Base-by-base conservation (phyloP, 768 basidiomycete species). In the Pluteus cervinus region DNA sequence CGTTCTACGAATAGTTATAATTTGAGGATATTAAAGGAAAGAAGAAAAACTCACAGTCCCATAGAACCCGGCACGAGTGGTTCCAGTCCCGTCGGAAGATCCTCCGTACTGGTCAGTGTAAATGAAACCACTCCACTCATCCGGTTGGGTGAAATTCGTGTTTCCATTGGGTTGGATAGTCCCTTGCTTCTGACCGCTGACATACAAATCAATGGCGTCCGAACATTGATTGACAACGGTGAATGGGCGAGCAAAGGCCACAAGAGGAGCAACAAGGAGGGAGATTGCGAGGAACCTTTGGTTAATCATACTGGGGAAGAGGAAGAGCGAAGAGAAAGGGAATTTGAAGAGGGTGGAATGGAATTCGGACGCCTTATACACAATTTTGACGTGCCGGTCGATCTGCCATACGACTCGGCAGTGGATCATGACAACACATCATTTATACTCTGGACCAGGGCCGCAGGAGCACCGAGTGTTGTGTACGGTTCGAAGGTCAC, bases 221-320 rank as follows among this genome's bases (percentile, higher is more conserved):
- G 54, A 53, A 29, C 54, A 58, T 34, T 52, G 54, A 39, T 58
- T 58, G 37, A 52, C 34, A 32, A 56, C 48, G 35, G 36, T 41
- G 29, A 50, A 51, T 29, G 44, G 49, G 7, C 39, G n/a, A 5
- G 29, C 3, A 10, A 40, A 23, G 18, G 29, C 5, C 16, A 22
- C 12, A 10, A 39, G 24, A 20, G 39, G 32, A 20, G 28, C 6
- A n/a, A 30, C 10, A 10, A 34, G 23, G 20, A 25, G 25, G 24
- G 25, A 16, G n/a, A 24, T 22, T 25, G 4, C 22, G 36, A 43
- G 24, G 9, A n/a, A n/a, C n/a, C n/a, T n/a, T n/a, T n/a, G n/a
- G n/a, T n/a, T n/a, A n/a, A n/a, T n/a, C n/a, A n/a, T n/a, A n/a
- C n/a, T n/a, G n/a, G n/a, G n/a, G n/a, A n/a, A n/a, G n/a, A n/a